Conservation (phyloP, 1,284 basidiomycete species). For the Cutaneotrichosporon cavernicola region DNA sequence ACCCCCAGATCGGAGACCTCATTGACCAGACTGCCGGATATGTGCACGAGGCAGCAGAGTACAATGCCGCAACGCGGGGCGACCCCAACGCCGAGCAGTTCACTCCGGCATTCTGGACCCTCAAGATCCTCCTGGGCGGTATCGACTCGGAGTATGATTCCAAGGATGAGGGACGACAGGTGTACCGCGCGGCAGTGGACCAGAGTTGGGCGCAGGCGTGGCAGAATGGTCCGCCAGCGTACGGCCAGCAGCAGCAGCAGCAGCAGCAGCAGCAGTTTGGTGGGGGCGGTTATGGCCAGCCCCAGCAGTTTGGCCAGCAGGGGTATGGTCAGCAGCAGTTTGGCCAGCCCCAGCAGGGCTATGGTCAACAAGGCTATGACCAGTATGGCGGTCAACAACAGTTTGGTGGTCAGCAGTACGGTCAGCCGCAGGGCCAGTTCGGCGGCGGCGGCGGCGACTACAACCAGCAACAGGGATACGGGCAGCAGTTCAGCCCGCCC, state of each 20-base stretch:
- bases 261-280: not conserved
- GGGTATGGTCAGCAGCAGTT: not conserved
- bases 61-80: conserved; percentile 4
- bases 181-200: not conserved
- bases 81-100: conserved; percentile 5
- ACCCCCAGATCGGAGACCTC: conserved; percentile 12
- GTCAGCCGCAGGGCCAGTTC: not conserved
- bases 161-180: conserved; percentile 2
- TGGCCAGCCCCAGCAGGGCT: not conserved
- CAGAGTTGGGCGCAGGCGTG: conserved; percentile 6
- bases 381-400: not conserved
- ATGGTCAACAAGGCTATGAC: not conserved
- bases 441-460: not conserved
- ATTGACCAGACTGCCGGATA: conserved; percentile 24
- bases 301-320: not conserved
- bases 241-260: not conserved
- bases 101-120: conserved; percentile 11
- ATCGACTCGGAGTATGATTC: conserved; percentile 14
- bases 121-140: conserved; percentile 16
- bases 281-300: not conserved
- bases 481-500: conserved; percentile 1
- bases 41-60: conserved; percentile 23
- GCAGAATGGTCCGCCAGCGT: not conserved
- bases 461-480: not conserved
- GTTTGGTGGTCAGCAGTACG: not conserved